Conservation (phyloP, 345 rosid genomes). For the Linum usitatissimum region DNA sequence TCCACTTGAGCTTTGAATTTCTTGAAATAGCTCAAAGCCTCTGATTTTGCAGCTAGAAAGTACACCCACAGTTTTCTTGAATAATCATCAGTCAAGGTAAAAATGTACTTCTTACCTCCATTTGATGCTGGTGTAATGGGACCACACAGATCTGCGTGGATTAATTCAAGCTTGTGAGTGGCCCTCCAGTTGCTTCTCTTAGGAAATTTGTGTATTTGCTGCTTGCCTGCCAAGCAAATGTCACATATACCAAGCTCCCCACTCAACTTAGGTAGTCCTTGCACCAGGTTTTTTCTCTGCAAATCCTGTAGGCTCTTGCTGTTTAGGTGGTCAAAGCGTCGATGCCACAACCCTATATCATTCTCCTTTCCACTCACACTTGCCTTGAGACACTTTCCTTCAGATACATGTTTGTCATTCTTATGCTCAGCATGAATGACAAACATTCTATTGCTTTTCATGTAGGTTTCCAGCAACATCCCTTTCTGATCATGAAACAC, state of each 20-base stretch:
- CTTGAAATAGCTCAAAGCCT: neutral
- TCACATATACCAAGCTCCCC: neutral
- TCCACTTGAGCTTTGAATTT: neutral
- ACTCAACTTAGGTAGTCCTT: neutral
- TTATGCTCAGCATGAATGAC: neutral
- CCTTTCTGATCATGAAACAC: too few relatives aligned
- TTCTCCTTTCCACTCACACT: neutral
- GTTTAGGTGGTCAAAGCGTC: neutral
- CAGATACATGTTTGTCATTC: neutral
- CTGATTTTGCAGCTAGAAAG: neutral
- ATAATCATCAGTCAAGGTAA: neutral
- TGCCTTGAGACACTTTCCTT: neutral
- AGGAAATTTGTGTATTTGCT: neutral
- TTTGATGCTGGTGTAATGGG: neutral
- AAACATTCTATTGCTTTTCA: neutral
- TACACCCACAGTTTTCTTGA: neutral
- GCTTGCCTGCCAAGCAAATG: neutral
- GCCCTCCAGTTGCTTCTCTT: neutral
- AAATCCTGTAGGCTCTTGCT: neutral
- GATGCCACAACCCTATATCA: neutral
- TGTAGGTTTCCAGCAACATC: neutral
- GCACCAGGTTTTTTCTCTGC: neutral
- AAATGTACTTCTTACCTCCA: neutral
- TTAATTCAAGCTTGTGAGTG: neutral
- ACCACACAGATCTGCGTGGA: neutral